Evolutionary conservation across 129 eudicot genomes (phyloP), one percentile per base, ranked within the genome.

Genomic region (Ambrosia artemisiifolia): DNA sequence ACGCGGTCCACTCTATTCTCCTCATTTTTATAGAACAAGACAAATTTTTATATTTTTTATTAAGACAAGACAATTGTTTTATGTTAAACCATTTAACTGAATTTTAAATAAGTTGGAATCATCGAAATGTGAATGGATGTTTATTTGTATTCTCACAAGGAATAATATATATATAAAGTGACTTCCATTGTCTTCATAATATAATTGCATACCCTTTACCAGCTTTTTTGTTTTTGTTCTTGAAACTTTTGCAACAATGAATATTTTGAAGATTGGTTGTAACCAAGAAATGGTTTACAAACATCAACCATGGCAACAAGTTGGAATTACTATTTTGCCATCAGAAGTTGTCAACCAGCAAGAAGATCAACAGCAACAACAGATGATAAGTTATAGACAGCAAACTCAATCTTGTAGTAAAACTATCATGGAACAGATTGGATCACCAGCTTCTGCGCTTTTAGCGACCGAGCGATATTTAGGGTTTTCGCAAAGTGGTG

Each of bases 381-480:
- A 80, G 34, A 70, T 78, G 72, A 78, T 20, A 51, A 79, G 34
- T 56, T 65, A 48, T 12, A 61, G 74, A 81, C 87, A 71, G 14
- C 79, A 48, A 62, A 50, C 55, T 62, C 65, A 93, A 59, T 30
- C 97, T 51, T 59, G 71, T 71, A 59, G 79, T n/a, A 79, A 81
- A 50, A 72, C 87, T 1, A 83, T 77, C 38, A 76, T 86, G 71
- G 67, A 81, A 16, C 82, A 80, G 33, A 79, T 84, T 11, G 91
- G 97, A 43, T 88, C 85, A 68, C 87, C 95, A 12, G 63, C 82
- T 74, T 65, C 85, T 61, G 86, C 96, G 14, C 79, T 88, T 75
- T 82, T 65, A 72, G 91, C 86, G 10, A 79, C 96, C 0, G 96
- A 88, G 48, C 20, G 53, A 19, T 83, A 48, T 18, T 69, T 88